Evolutionary conservation across 257 asterid genomes (phyloP), one percentile per base, ranked within the genome.

Genomic region (Penstemon barbatus): DNA sequence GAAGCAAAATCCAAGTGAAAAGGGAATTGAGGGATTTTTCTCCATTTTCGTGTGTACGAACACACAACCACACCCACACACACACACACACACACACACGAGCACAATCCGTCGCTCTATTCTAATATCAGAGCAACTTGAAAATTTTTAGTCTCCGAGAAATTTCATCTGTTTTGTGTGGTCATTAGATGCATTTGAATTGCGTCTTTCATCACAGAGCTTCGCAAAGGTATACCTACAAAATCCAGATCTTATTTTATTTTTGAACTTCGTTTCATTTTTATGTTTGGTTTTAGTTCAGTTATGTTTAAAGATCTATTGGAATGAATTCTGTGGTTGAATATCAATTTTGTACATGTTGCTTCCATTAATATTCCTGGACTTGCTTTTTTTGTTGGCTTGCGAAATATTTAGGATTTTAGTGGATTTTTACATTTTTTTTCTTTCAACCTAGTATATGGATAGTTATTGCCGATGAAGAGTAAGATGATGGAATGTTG

Each of bases 141-240:
- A 10, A 4, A 41, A 63, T 40, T 43, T 59, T 19, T 70, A 73
- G 77, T 74, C 75, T 54, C 15, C 43, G 5, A 55, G 51, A 43
- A 65, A 66, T 41, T 46, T 60, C 48, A 52, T 69, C 72, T 64
- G 48, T 64, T 66, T 13, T 15, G 57, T 63, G 56, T 59, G 79
- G 58, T 39, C 66, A 78, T 78, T 81, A 74, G 76, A 25, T 77
- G 75, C 75, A 33, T 61, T 73, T 46, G 73, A 64, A 77, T 80
- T 81, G 80, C 59, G 49, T 75, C 58, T 73, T 80, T 75, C 66
- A 71, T 70, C 74, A 41, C 77, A 43, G 83, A 73, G 63, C 81
- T 72, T 71, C 83, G 83, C 64, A 73, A 78, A 81, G 86, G 83
- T 81, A 75, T 76, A 81, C 70, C 62, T 65, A 0, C 39, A 25